Evolutionary conservation across 768 basidiomycete species (phyloP), one percentile per base, ranked within the genome.

Genomic region (Trametes meyenii): DNA sequence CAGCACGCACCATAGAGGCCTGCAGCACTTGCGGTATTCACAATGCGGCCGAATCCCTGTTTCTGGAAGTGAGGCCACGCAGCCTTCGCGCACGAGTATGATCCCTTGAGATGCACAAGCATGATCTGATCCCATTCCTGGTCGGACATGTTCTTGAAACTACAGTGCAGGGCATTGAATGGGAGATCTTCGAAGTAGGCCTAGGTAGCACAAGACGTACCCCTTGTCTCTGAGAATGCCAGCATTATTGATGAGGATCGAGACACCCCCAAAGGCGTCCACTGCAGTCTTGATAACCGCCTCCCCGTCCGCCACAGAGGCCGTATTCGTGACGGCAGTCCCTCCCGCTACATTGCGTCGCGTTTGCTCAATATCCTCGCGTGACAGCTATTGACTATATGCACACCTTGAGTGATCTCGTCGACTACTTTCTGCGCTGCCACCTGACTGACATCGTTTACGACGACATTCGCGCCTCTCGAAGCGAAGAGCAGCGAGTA

Each of bases 61-160:
- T 91, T 93, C 66, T 95, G 84, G 82, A 99, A 96, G 70, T 91
- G 77, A 13, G 95, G 94, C 97, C 97, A 99, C 36, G 86, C 95
- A 40, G 97, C 96, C 73, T 95, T 96, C 36, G 92, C 90, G 73
- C 93, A 95, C 7, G 93, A 79, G 74, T 86, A 98, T 0, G 96
- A 89, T 43, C 95, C 96, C 76, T 96, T 98, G 65, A 99, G 75
- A 71, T 98, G 97, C 14, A 98, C 95, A 23, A 89, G 84, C 52
- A 85, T 83, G 55, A 98, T 82, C 63, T 92, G 86, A 68, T 97
- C 95, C 84, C 91, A 96, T 68, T 98, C 96, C 70, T 87, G 83
- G 74, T 98, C 96, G 0, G 92, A 80, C 94, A 99, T 97, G 76
- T 95, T 97, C 82, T 93, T 96, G 83, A 99, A 95, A 19, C 92